These are phyloP conservation scores for Neonectria coccinea DNA, from an alignment of 2,329 filamentous ascomycete genomes.

Conservation along the genomic window DNA sequence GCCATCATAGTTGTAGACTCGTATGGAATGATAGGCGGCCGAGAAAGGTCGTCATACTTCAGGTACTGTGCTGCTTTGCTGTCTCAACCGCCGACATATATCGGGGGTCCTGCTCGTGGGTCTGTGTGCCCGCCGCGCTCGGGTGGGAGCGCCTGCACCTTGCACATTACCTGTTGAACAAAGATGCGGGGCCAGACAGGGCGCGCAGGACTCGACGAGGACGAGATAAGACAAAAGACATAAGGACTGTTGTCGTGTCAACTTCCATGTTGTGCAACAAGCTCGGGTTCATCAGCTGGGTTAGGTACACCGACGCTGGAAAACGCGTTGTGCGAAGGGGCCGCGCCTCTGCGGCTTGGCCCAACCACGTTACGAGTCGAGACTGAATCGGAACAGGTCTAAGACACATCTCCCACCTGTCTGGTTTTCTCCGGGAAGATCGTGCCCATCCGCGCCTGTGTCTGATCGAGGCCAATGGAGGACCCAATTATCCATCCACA, in stretches of 20 bases:
- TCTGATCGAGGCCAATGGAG: conserved; percentile 17
- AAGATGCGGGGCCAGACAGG: conserved; percentile 8
- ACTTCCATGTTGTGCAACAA: conserved; percentile 17
- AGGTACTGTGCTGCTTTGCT: conserved; percentile 2
- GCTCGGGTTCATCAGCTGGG: conserved; percentile 16
- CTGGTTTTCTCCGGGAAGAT: conserved; percentile 34
- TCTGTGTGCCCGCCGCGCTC: background rate
- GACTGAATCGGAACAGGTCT: conserved; percentile 27
- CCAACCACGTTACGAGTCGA: conserved; percentile 17
- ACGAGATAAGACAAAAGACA: conserved; percentile 18
- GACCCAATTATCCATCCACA: conserved; percentile 6
- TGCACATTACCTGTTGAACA: conserved; percentile 9
- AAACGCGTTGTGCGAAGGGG: conserved; percentile 5
- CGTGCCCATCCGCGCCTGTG: conserved; percentile 20
- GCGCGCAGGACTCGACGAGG: conserved; percentile 11
- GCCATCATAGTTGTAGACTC: background rate
- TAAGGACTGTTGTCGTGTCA: conserved; percentile 6
- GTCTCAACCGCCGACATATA: conserved; percentile 15
- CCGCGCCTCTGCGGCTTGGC: conserved; percentile 8
- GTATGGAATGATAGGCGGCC: background rate
- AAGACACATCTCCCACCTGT: conserved; percentile 32
- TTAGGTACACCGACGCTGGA: conserved; percentile 13
- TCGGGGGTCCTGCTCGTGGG: conserved; percentile 9
- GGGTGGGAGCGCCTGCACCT: conserved; percentile 12
- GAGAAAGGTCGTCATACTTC: background rate